Evolutionary conservation across 768 basidiomycete species (phyloP).

Genomic region (Rubroboletus pulcherrimus): DNA sequence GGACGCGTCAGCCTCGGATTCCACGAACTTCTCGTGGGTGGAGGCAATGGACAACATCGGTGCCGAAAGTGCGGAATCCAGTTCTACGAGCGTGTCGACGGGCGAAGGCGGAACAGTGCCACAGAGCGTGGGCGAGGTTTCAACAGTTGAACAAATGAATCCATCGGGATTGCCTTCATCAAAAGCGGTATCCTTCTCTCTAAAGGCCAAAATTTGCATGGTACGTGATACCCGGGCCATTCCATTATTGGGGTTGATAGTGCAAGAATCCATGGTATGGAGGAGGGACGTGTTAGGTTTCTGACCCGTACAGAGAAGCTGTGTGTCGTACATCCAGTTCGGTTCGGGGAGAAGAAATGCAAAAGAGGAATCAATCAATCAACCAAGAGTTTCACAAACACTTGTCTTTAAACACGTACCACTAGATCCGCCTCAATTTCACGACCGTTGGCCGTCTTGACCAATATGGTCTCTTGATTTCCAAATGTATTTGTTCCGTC

Average conservation of each 20-base stretch:
- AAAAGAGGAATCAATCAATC: background rate
- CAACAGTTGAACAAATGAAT: background rate
- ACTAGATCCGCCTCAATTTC: constrained; percentile 51
- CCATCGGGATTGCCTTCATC: background rate
- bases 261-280: constrained; percentile 36
- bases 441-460: constrained; percentile 47
- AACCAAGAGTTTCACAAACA: background rate
- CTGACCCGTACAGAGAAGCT: constrained; percentile 64
- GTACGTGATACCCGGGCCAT: constrained; percentile 47
- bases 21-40: background rate
- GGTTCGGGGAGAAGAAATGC: background rate
- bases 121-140: constrained; percentile 4
- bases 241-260: constrained; percentile 37
- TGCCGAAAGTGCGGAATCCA: background rate
- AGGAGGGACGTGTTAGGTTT: constrained; percentile 52
- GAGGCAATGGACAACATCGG: background rate
- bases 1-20: constrained; percentile 21
- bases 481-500: background rate
- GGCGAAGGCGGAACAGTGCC: constrained; percentile 8
- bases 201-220: constrained; percentile 42
- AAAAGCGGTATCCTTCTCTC: background rate
- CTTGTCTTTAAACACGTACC: constrained; percentile 30
- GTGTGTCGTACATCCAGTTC: background rate
- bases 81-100: constrained; percentile 9
- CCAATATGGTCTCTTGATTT: constrained; percentile 22